Percentiles rank a stretch among this genome's conserved stretches.
Evolutionary conservation across 164 flowering plant genomes (phyloP).

Genomic region (Brasenia schreberi): DNA sequence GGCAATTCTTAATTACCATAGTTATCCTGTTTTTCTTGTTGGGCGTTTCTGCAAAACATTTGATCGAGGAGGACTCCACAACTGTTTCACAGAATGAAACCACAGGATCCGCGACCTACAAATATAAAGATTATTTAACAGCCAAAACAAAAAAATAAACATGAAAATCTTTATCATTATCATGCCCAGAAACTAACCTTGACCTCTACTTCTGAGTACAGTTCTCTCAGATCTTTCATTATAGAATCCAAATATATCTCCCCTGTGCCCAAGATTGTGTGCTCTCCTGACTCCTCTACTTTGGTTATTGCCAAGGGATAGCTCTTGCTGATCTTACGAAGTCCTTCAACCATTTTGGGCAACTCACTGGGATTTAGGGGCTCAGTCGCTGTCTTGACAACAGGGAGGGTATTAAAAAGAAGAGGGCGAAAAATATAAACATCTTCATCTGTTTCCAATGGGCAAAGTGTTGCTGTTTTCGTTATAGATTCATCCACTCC

Average conservation of each 20-base stretch:
- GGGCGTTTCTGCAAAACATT: conserved; percentile 99
- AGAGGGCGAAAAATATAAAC: conserved; percentile 90
- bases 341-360: conserved; percentile 99
- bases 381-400: conserved; percentile 94
- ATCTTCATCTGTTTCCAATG: conserved; percentile 70
- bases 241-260: conserved; percentile 96
- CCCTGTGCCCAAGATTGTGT: conserved; percentile 94
- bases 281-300: conserved; percentile 99
- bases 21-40: conserved; percentile 96
- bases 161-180: background rate
- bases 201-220: conserved; percentile 98
- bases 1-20: conserved; percentile 36
- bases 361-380: conserved; percentile 98
- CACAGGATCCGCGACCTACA: conserved; percentile 98
- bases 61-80: conserved; percentile 96
- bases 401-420: conserved; percentile 88
- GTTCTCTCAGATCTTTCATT: conserved; percentile 98
- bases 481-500: conserved; percentile 99
- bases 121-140: conserved; percentile 1
- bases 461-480: conserved; percentile 93
- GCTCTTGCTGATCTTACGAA: conserved; percentile 94
- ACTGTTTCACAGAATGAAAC: conserved; percentile 99
- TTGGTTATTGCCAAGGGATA: conserved; percentile 94
- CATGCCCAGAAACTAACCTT: conserved; percentile 35
- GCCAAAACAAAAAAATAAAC: too few species aligned